Base-by-base conservation (phyloP, 768 basidiomycete genomes). In the Omphalotus guepiniiformis region DNA sequence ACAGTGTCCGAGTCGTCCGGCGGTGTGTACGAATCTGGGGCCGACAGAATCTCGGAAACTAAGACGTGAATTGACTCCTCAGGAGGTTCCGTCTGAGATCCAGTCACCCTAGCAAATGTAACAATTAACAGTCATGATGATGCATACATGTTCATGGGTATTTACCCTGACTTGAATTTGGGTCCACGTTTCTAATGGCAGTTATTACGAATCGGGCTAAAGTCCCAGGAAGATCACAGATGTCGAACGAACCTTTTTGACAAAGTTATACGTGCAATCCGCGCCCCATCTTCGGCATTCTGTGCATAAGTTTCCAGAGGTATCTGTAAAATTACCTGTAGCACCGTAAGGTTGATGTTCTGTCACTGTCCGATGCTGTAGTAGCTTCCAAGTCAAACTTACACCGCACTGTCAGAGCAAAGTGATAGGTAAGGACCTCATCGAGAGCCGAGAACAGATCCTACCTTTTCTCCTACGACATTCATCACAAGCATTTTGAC, bases 381-480 rank as follows among this genome's bases (percentile, higher is more conserved):
- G 5, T 40, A 27, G 28, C 3, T 22, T 12, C 12, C 6, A 12
- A 18, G 15, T 34, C 54, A 55, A 35, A 47, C 71, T 64, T 67
- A 73, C 76, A 79, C 49, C 77, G 70, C 56, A 78, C 78, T 74
- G 42, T 18, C 39, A 40, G 60, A 36, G 43, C 29, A 38, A 26
- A 29, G 43, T 30, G n/a, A n/a, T 44, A 29, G 21, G 28, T 43
- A 15, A 45, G 3, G 9, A 3, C 34, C 12, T n/a, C 18, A 2
- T 42, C 16, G 19, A 34, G 29, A 22, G 22, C 25, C 6, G 12
- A 7, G 9, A 6, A 6, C 9, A 9, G 28, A 8, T 11, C 28
- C n/a, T 44, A 26, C 78, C 73, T 63, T 84, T 84, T 67, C 83
- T 83, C 50, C 78, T 69, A 29, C 82, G 65, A 56, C 82, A 84